Conservation (phyloP, 1,139 yeast species). For the Protomyces macrosporus region DNA sequence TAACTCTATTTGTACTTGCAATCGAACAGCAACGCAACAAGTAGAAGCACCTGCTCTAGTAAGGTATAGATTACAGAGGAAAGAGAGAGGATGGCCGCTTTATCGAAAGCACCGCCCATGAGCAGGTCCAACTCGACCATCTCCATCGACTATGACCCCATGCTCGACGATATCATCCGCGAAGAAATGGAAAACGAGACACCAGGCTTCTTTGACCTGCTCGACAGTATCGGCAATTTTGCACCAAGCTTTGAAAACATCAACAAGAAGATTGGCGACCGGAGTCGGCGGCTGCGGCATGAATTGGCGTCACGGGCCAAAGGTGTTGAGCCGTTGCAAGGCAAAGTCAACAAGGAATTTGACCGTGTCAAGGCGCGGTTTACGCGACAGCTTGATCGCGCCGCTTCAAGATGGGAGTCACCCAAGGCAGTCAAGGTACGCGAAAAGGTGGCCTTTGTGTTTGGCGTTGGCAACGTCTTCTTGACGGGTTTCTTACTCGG, state of each 20-base stretch:
- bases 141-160: slow-evolving; percentile 22
- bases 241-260: slow-evolving; percentile 22
- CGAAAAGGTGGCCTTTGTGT: slow-evolving; percentile 77
- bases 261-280: slow-evolving; percentile 11
- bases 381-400: slow-evolving; percentile 45
- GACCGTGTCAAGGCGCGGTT: slow-evolving; percentile 37
- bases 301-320: slow-evolving; percentile 1
- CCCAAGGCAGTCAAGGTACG: slow-evolving; percentile 48
- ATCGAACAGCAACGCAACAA: neutral
- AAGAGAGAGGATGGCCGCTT: neutral
- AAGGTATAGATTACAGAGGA: neutral
- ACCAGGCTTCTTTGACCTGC: slow-evolving; percentile 17
- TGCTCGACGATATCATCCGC: slow-evolving; percentile 22
- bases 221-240: slow-evolving; percentile 20
- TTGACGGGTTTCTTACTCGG: slow-evolving; percentile 74
- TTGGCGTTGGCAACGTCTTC: slow-evolving; percentile 64
- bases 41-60: neutral
- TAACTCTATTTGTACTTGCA: too few relatives aligned
- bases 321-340: slow-evolving; percentile 24
- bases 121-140: slow-evolving; percentile 6
- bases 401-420: slow-evolving; percentile 53
- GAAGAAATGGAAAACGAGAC: slow-evolving; percentile 23
- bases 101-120: slow-evolving; percentile 7
- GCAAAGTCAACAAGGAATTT: slow-evolving; percentile 35
- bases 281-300: slow-evolving; percentile 15